Conservation (phyloP, 2,329 filamentous ascomycete genomes). For the Decorospora gaudefroyi region DNA sequence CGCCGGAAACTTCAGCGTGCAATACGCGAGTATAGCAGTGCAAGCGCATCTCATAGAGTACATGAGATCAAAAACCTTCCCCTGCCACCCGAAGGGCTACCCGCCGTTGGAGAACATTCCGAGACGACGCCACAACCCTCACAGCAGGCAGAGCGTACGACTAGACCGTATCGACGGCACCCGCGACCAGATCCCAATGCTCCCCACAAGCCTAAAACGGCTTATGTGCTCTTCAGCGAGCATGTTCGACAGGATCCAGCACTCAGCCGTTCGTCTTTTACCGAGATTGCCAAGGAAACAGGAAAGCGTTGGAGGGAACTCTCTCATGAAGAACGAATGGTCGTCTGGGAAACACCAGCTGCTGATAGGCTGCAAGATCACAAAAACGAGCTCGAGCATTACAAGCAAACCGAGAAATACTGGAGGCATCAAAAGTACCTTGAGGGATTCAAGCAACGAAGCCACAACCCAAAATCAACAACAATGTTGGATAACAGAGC, state of each 20-base stretch:
- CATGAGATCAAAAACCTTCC: too few species aligned
- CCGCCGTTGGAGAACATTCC: constrained; percentile 18
- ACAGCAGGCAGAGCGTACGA: constrained; percentile 6
- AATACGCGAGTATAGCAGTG: too few species aligned
- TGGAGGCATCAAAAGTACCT: too few species aligned
- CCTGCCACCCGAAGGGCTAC: constrained; percentile 15
- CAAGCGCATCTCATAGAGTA: too few species aligned
- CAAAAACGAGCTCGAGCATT: too few species aligned
- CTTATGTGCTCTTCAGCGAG: constrained; percentile 17
- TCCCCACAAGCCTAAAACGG: constrained; percentile 13
- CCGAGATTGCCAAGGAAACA: constrained; percentile 9
- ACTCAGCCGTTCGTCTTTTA: constrained; percentile 10
- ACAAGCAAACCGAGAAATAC: too few species aligned
- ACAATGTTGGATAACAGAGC: too few species aligned
- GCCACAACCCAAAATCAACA: too few species aligned
- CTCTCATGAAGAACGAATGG: too few species aligned
- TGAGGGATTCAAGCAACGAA: too few species aligned
- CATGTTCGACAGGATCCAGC: constrained; percentile 12
- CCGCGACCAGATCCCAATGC: constrained; percentile 13
- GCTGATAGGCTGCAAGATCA: too few species aligned
- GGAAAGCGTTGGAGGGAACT: constrained; percentile 8
- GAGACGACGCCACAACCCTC: constrained; percentile 1
- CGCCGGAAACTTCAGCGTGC: constrained; percentile 18
- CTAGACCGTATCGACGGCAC: constrained; percentile 14
- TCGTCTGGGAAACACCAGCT: too few species aligned